Conservation (phyloP, 1,284 basidiomycete genomes). For the Amylostereum areolatum region DNA sequence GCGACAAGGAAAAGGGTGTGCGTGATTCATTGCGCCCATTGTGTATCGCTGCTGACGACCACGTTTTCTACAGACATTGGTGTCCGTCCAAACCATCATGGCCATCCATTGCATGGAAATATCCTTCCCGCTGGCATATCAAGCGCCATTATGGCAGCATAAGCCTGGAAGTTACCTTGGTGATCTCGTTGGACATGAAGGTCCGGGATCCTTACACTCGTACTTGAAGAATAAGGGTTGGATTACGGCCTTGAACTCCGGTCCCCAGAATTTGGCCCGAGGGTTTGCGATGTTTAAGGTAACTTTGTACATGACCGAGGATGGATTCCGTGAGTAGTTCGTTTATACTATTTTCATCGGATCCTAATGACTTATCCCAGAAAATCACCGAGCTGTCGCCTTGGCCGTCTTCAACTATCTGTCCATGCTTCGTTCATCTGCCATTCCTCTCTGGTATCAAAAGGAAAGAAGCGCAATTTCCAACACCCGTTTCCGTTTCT, state of each 20-base stretch:
- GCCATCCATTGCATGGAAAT: constrained; percentile 85
- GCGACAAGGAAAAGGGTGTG: constrained; percentile 69
- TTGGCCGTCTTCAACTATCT: constrained; percentile 85
- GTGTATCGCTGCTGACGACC: not conserved
- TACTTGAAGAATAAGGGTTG: constrained; percentile 92
- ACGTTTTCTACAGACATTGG: constrained; percentile 55
- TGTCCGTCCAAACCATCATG: constrained; percentile 89
- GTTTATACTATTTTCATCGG: constrained; percentile 2
- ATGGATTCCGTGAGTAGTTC: constrained; percentile 74
- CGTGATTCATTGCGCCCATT: constrained; percentile 26
- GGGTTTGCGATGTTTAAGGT: constrained; percentile 91
- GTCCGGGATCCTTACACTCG: constrained; percentile 87
- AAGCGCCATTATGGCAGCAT: constrained; percentile 72
- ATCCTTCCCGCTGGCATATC: constrained; percentile 84
- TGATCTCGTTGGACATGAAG: constrained; percentile 95
- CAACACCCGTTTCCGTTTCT: constrained; percentile 80
- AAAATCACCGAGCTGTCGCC: constrained; percentile 74
- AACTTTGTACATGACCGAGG: constrained; percentile 75
- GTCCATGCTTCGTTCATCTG: constrained; percentile 67
- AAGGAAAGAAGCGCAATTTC: constrained; percentile 75
- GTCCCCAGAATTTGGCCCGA: constrained; percentile 67
- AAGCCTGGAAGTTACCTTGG: constrained; percentile 82
- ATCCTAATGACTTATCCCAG: constrained; percentile 30
- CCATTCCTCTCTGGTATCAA: constrained; percentile 72
- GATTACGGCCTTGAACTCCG: constrained; percentile 78